These are phyloP conservation scores for Ceratobasidium sp. DNA, from an alignment of 1,284 basidiomycete genomes.

Conservation along the genomic window DNA sequence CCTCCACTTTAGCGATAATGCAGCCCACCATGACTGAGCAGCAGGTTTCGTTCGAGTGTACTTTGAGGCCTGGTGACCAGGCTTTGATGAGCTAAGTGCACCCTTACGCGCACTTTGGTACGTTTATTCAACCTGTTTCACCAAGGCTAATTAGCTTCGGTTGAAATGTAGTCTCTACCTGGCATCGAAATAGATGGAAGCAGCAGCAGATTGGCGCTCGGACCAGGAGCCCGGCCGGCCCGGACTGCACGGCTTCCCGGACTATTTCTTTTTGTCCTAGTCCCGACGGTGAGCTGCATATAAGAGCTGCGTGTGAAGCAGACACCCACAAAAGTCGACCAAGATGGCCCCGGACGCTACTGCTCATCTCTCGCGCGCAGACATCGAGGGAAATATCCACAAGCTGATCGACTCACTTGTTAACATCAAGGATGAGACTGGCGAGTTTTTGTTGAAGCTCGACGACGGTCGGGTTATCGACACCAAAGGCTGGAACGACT, in stretches of 20 bases:
- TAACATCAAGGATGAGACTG: slow-evolving; percentile 65
- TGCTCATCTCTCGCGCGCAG: slow-evolving; percentile 34
- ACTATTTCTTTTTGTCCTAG: slow-evolving; percentile 12
- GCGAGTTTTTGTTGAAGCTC: slow-evolving; percentile 63
- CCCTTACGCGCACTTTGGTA: too few relatives aligned
- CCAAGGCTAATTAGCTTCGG: too few relatives aligned
- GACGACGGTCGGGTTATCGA: slow-evolving; percentile 67
- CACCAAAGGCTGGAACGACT: slow-evolving; percentile 70
- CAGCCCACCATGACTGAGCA: too few relatives aligned
- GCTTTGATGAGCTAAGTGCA: too few relatives aligned
- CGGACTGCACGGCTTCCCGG: slow-evolving; percentile 5
- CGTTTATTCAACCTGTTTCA: too few relatives aligned
- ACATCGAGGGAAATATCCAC: slow-evolving; percentile 50
- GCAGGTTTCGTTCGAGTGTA: too few relatives aligned
- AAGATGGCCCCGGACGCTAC: slow-evolving; percentile 28
- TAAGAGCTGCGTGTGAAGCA: not conserved
- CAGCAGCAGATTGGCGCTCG: slow-evolving; percentile 18
- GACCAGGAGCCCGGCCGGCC: not conserved
- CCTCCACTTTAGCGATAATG: too few relatives aligned
- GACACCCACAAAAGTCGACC: not conserved
- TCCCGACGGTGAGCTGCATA: slow-evolving; percentile 27
- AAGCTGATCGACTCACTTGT: slow-evolving; percentile 64
- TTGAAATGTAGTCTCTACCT: too few relatives aligned
- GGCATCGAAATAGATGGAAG: not conserved
- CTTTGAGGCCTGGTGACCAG: too few relatives aligned